Base-by-base conservation (phyloP, 2,329 filamentous ascomycete genomes). In the Ophiocordyceps camponoti-leonardi region DNA sequence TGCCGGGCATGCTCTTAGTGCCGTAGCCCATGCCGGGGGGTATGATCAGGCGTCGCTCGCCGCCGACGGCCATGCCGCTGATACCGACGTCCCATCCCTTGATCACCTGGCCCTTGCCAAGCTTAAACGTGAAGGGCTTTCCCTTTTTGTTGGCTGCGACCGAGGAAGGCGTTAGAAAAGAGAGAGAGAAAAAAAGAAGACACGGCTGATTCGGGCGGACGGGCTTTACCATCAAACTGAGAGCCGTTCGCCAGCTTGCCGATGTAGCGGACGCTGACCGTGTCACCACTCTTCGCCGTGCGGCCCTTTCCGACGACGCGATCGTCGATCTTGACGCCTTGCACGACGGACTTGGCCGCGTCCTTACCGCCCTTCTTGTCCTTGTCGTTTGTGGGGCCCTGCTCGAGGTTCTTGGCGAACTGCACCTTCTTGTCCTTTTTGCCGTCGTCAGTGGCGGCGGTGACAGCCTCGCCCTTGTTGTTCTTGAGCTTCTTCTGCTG, bases 31-130 rank as follows among this genome's bases (percentile, higher is more conserved):
- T 78, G 57, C 82, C 70, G 43, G 92, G 73, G 43, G 93, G 93
- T 58, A 98, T 87, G 51, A 80, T 88, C 58, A 98, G 74, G 54
- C 92, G 82, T 58, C 92, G 86, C 75, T 98, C 93, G 57, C 86
- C 87, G 58, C 92, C 92, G 54, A 88, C 81, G 54, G 81, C 72
- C 86, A 98, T 95, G 66, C 93, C 93, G 54, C 76, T 73, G 55
- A 98, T 72, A 67, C 92, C 92, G 52, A 96, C 77, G 63, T 98
- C 93, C 93, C 92, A 96, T 54, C 92, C 92, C 76, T 94, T 92
- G 72, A 98, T 98, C 58, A 98, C 93, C 66, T 96, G 86, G 50
- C 88, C 88, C 61, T 81, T 79, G 55, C 92, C 93, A 49, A 93
- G 79, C 73, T 90, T 94, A 79, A 96, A 96, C 54, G 75, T 76